Conservation (phyloP, 2,329 filamentous ascomycete genomes). For the Exophiala alcalophila region DNA sequence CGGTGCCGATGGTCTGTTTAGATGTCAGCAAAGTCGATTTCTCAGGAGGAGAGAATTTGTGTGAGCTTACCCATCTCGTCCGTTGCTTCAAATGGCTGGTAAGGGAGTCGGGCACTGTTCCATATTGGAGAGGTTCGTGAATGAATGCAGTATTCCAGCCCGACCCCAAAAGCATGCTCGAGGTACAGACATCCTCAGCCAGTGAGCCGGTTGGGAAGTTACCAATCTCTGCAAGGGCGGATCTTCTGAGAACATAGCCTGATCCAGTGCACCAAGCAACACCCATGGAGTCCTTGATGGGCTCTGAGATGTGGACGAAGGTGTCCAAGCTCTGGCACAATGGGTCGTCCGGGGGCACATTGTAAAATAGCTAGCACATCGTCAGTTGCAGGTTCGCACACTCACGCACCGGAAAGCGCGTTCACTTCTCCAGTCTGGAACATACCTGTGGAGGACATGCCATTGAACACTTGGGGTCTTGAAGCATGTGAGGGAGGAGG, state of each 20-base stretch:
- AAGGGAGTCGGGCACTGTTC: slow-evolving; percentile 36
- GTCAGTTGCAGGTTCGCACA: slow-evolving; percentile 3
- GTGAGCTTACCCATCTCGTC: slow-evolving; percentile 34
- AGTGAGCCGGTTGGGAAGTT: slow-evolving; percentile 32
- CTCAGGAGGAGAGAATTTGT: slow-evolving; percentile 1
- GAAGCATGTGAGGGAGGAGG: slow-evolving; percentile 29
- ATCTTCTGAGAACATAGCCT: slow-evolving; percentile 32
- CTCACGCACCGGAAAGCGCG: neutral
- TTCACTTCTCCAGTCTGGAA: neutral
- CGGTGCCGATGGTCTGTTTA: slow-evolving; percentile 36
- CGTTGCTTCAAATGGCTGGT: slow-evolving; percentile 40
- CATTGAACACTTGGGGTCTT: slow-evolving; percentile 26
- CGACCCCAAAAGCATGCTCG: slow-evolving; percentile 27
- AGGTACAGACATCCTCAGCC: slow-evolving; percentile 33
- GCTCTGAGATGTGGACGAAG: slow-evolving; percentile 30
- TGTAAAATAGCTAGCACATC: slow-evolving; percentile 31
- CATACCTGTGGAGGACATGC: slow-evolving; percentile 31
- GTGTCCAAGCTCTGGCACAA: slow-evolving; percentile 28
- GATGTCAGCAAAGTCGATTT: slow-evolving; percentile 14
- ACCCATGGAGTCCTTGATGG: slow-evolving; percentile 31
- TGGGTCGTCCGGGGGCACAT: slow-evolving; percentile 30
- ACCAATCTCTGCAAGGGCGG: slow-evolving; percentile 31
- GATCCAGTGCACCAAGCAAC: slow-evolving; percentile 34
- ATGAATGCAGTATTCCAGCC: slow-evolving; percentile 33
- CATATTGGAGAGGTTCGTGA: slow-evolving; percentile 30